Evolutionary conservation across 495 filamentous ascomycete species (phyloP), one percentile per base, ranked within the genome.

Genomic region (Podospora sp.): DNA sequence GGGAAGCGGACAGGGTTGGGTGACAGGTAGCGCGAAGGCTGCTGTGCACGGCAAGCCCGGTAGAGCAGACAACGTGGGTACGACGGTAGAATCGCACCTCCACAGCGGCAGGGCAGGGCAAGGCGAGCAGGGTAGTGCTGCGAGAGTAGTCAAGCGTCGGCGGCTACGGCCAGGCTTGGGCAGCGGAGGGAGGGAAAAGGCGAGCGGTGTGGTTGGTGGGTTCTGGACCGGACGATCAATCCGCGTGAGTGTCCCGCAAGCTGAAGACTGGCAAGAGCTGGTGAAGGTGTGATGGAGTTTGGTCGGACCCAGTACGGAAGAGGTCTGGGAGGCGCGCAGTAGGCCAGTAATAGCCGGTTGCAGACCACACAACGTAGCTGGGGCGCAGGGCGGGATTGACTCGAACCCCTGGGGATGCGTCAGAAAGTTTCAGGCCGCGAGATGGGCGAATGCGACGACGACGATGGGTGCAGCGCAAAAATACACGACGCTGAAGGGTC

Each of bases 391-490:
- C 46, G 69, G 60, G 35, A 69, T 63, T 67, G 62, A 51, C 46
- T 59, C 59, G 67, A 58, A 65, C 59, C 69, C 75, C 69, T 68
- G 68, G 68, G 49, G 53, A 73, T 75, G 73, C 73, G 72, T 77
- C 75, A 74, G 73, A 66, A 35, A 22, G 75, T 77, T 77, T 76
- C 75, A 78, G 72, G 66, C 65, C 50, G 66, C 64, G 64, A 62
- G 68, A 57, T 64, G 69, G 35, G 49, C 66, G 71, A 71, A 75
- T 72, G 71, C 67, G 36, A 70, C 72, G 72, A 66, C 20, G 60
- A 26, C 49, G 50, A 40, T 33, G 66, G 60, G 26, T 26, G 63
- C 63, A 62, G 55, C 20, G 62, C 49, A 21, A 40, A 36, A 22
- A 63, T n/a, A 33, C 22, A 59, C 22, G 35, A n/a, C 25, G 50